phyloP scores from a whole-genome alignment of 1,284 basidiomycete species.

The Cutaneotrichosporon daszewskae region DNA sequence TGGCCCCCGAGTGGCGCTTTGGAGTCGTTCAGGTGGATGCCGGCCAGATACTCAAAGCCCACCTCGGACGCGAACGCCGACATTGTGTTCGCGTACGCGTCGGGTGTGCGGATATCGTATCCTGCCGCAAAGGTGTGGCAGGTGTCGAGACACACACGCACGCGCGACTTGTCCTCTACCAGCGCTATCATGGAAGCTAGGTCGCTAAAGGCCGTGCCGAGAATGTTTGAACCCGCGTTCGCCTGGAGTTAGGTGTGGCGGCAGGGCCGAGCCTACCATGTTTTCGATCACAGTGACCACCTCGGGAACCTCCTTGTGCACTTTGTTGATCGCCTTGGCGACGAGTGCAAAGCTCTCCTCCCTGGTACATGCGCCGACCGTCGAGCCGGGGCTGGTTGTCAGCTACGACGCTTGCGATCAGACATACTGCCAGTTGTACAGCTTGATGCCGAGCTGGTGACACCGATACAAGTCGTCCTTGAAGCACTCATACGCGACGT shows the following conservation, averaged over 20 bases:
- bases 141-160: slow-evolving; percentile 81
- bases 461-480: slow-evolving; percentile 76
- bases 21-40: slow-evolving; percentile 81
- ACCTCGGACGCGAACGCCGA: slow-evolving; percentile 61
- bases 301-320: slow-evolving; percentile 61
- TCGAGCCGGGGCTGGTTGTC: slow-evolving; percentile 64
- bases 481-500: slow-evolving; percentile 73
- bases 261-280: slow-evolving; percentile 58
- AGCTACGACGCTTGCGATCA: neutral
- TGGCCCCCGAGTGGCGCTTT: slow-evolving; percentile 60
- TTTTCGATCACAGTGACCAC: slow-evolving; percentile 74
- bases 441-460: slow-evolving; percentile 64
- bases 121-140: slow-evolving; percentile 80
- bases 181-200: slow-evolving; percentile 62
- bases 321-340: slow-evolving; percentile 68
- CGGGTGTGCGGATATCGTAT: slow-evolving; percentile 66
- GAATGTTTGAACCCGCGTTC: slow-evolving; percentile 65
- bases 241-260: slow-evolving; percentile 52
- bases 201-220: slow-evolving; percentile 67
- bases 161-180: slow-evolving; percentile 68
- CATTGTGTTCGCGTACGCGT: slow-evolving; percentile 48
- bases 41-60: slow-evolving; percentile 66
- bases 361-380: slow-evolving; percentile 61
- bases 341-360: slow-evolving; percentile 62
- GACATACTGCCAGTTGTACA: slow-evolving; percentile 81